Base-by-base conservation (phyloP, 1,284 basidiomycete genomes). In the Schizopora paradoxa region DNA sequence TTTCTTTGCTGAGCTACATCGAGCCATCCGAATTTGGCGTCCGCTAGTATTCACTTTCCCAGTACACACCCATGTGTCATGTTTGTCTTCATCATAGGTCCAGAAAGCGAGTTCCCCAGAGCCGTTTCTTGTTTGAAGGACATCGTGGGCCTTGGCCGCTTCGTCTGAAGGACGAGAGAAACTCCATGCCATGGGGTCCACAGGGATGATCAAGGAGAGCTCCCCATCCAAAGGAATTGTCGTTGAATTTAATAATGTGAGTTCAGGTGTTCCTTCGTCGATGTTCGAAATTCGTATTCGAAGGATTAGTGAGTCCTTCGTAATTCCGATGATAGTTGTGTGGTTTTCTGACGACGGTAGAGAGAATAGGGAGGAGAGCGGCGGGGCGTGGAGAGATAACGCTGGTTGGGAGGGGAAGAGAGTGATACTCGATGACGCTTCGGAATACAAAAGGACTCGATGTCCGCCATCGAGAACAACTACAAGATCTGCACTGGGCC, bases 181-280 rank as follows among this genome's bases (percentile, higher is more conserved):
- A 56, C 79, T 71, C 91, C 91, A 92, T 8, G 84, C 86, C 91
- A 93, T 93, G 0, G 91, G 90, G 61, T 94, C 91, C 3, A 94
- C 88, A 4, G 87, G 86, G 8, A 91, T 60, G 25, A 90, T 79
- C 46, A 79, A 66, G 41, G 66, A 72, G 2, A 78, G 74, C 3
- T 69, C 64, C 32, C 61, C 60, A 1, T 67, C 51, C 7, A 81
- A 65, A 1, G 82, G 80, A 4, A 85, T 65, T 31, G 56, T 61
- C 25, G 66, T 67, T 42, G 70, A 66, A 7, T 73, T 72, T 40
- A 68, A 57, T 2, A 82, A 54, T 11, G 52, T 48, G 5, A 79
- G 63, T 3, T 18, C 28, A 11, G 47, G 41, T 25, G 57, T 51
- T 3, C 45, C 47, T 11, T 48, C 44, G 11, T 53, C 42, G n/a